A percentile compares a stretch with the other conserved stretches of the same genome.
phyloP scores from a whole-genome alignment of 768 basidiomycete species.

The Rhizopogon roseolus region DNA sequence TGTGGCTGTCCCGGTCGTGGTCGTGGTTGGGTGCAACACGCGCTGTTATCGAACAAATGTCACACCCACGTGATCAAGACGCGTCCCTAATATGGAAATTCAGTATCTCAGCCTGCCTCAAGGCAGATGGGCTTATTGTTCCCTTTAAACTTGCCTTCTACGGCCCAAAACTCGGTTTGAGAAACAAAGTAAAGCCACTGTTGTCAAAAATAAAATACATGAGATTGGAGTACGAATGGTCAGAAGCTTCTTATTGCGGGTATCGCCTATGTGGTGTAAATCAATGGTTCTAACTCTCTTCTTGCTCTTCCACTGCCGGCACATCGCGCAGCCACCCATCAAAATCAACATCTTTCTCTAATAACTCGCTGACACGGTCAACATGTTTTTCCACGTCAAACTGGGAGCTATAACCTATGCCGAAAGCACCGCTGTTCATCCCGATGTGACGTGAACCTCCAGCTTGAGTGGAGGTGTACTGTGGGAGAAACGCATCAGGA shows the following conservation, averaged over 20 bases:
- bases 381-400: constrained; percentile 53
- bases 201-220: constrained; percentile 12
- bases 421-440: constrained; percentile 25
- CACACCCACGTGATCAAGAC: constrained; percentile 23
- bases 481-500: constrained; percentile 30
- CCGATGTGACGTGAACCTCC: constrained; percentile 11
- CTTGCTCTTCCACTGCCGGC: constrained; percentile 25
- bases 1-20: constrained; percentile 16
- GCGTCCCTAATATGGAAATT: constrained; percentile 13
- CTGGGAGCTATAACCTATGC: constrained; percentile 51
- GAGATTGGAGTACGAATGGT: constrained; percentile 11
- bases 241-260: constrained; percentile 3
- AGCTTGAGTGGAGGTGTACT: constrained; percentile 31
- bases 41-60: constrained; percentile 31
- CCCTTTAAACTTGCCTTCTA: constrained; percentile 25
- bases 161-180: constrained; percentile 2
- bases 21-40: constrained; percentile 19
- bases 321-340: constrained; percentile 46
- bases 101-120: constrained; percentile 13
- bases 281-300: constrained; percentile 12
- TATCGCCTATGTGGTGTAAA: constrained; percentile 1
- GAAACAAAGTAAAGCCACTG: background rate
- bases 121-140: constrained; percentile 11
- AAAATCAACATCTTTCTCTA: constrained; percentile 57
- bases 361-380: constrained; percentile 46